A percentile compares a stretch with the other conserved stretches of the same genome.
Evolutionary conservation across 331 rosid genomes (phyloP).

Genomic region (Malus hybrid): DNA sequence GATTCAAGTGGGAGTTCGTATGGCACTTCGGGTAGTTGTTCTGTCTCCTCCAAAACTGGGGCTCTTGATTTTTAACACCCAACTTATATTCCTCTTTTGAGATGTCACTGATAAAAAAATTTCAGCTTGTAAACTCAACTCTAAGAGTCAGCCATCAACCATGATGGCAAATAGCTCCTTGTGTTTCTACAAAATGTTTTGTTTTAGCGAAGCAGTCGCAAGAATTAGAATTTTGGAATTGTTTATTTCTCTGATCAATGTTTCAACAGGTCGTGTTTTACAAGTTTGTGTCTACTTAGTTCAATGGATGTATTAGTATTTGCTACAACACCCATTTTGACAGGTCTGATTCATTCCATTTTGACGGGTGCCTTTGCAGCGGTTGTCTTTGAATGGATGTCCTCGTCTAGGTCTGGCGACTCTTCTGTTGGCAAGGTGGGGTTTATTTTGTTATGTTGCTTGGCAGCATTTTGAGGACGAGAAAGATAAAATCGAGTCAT

Average conservation of each 20-base stretch:
- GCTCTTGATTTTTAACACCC: conserved; percentile 56
- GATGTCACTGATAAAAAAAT: background rate
- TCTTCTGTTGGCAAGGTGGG: too few species aligned
- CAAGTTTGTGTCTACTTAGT: too few species aligned
- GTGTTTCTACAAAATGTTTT: background rate
- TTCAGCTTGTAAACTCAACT: background rate
- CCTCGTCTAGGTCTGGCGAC: too few species aligned
- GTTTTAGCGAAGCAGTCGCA: background rate
- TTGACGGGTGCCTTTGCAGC: too few species aligned
- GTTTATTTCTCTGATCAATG: background rate
- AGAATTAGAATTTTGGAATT: background rate
- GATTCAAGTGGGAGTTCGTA: conserved; percentile 74
- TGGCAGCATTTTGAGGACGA: too few species aligned
- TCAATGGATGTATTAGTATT: too few species aligned
- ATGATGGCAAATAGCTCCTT: background rate
- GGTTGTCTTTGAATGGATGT: too few species aligned
- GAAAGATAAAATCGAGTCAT: too few species aligned
- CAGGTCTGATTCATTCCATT: too few species aligned
- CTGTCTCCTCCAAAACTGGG: conserved; percentile 52
- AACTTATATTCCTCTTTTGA: background rate
- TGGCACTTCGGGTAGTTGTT: conserved; percentile 67
- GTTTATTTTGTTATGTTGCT: too few species aligned
- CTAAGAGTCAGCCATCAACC: background rate
- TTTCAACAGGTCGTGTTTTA: too few species aligned
- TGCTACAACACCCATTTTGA: too few species aligned